Base-by-base conservation (phyloP, 148 eudicot species). In the Hydrangea macrophylla region DNA sequence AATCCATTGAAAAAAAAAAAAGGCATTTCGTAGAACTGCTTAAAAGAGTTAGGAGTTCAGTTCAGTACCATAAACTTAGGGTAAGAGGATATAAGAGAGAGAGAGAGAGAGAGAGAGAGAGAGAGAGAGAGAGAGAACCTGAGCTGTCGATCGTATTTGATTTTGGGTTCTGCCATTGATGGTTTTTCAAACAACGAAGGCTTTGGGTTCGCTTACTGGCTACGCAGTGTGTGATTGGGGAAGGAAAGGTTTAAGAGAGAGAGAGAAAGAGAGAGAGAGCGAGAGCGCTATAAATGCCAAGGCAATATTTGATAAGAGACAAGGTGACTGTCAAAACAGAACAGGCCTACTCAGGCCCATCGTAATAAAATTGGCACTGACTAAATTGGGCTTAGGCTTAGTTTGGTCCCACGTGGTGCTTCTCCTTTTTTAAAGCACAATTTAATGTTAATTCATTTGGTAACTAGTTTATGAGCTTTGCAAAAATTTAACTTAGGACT, bases 131-230 rank as follows among this genome's bases (percentile, higher is more conserved):
- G 3, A 53, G 0, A 42, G 45, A 68, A 89, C 96, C 98, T 88
- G 69, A 92, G 96, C 67, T 92, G 98, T 20, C 98, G 98, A 86
- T 92, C 98, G 83, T 92, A 92, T 79, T 92, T 92, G 70, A 76
- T 80, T 75, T 92, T 92, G 51, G 89, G 85, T 75, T 89, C 98
- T 53, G 91, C 98, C 98, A 92, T 92, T 71, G 82, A 2, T 62
- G 74, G 17, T 18, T 28, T 62, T 60, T 55, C 26, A 61, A 7
- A 30, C n/a, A 26, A 20, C 12, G 73, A 70, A 40, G n/a, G 51
- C 24, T 25, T 3, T 17, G 48, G 50, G 62, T 39, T 39, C 35
- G 71, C 71, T 68, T 68, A 25, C 53, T 36, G 2, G 13, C 61
- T 6, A 68, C 71, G 71, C 70, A 55, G 58, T 9, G 40, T 13